phyloP scores from a whole-genome alignment of 179 eudicot species.

The Spinacia oleracea region DNA sequence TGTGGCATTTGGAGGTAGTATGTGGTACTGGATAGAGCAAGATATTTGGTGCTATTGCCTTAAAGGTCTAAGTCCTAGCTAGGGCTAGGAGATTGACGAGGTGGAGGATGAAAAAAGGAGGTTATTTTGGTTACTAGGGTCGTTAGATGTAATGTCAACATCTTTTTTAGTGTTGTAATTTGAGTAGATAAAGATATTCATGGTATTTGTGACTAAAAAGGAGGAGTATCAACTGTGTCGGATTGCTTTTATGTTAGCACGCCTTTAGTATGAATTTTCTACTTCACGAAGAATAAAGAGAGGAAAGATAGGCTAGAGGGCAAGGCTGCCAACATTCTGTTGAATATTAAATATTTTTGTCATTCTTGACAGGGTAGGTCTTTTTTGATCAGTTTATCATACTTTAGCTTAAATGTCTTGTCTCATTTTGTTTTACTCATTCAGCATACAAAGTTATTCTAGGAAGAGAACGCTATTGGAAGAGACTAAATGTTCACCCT shows the following conservation, averaged over 20 bases:
- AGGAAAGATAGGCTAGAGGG: too few species aligned
- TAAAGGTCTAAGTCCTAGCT: background rate
- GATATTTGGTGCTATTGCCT: background rate
- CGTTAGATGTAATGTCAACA: background rate
- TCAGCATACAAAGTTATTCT: too few species aligned
- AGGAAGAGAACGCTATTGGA: too few species aligned
- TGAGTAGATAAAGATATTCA: background rate
- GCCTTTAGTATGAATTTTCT: background rate
- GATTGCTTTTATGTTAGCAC: background rate
- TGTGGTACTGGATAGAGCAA: background rate
- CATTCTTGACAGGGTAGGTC: too few species aligned
- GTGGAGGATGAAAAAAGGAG: background rate
- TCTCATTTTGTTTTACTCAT: too few species aligned
- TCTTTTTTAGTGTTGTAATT: background rate
- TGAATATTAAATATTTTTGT: too few species aligned
- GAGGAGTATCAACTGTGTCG: background rate
- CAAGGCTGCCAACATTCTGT: too few species aligned
- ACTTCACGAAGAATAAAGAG: too few species aligned
- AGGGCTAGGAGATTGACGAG: background rate
- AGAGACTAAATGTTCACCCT: too few species aligned
- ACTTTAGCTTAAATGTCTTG: too few species aligned
- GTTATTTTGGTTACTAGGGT: background rate
- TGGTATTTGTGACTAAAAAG: background rate
- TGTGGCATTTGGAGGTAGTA: too few species aligned
- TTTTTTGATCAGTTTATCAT: too few species aligned